Evolutionary conservation across 208 protist genomes (phyloP).

Genomic region (Herpetomonas samuelpessoai): DNA sequence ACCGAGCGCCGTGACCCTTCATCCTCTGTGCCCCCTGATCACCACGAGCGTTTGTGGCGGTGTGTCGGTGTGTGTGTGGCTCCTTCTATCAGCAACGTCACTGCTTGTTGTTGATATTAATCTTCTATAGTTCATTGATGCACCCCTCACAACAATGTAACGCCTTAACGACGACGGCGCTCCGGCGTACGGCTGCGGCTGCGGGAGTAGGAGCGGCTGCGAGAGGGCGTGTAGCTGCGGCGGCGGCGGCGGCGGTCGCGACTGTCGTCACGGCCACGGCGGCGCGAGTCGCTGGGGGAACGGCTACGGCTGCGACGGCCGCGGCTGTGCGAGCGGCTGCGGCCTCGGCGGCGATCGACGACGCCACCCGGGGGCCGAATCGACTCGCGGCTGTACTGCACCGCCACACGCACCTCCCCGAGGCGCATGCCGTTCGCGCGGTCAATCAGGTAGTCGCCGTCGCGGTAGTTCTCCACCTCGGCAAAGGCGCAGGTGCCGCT

Average conservation of each 20-base stretch:
- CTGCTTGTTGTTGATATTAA: too few species aligned
- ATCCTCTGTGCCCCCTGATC: too few species aligned
- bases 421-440: conserved; percentile 44
- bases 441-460: conserved; percentile 39
- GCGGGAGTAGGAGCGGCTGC: conserved; percentile 8
- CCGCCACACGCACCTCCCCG: conserved; percentile 42
- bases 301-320: conserved; percentile 6
- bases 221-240: conserved; percentile 7
- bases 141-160: conserved; percentile 3
- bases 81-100: too few species aligned
- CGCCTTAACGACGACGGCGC: not conserved
- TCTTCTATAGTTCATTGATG: too few species aligned
- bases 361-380: not conserved
- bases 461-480: conserved; percentile 25
- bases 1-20: too few species aligned
- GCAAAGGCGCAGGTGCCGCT: conserved; percentile 59
- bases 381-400: conserved; percentile 42
- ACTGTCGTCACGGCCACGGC: conserved; percentile 16
- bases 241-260: conserved; percentile 14
- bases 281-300: conserved; percentile 8
- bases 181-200: not conserved
- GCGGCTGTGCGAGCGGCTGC: conserved; percentile 15
- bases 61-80: too few species aligned
- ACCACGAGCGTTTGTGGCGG: too few species aligned
- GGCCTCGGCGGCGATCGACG: conserved; percentile 5